Percentiles rank a stretch among this genome's conserved stretches.
Evolutionary conservation across 805 yeast genomes (phyloP).

Genomic region (Sungouiozyma ichnusensis): DNA sequence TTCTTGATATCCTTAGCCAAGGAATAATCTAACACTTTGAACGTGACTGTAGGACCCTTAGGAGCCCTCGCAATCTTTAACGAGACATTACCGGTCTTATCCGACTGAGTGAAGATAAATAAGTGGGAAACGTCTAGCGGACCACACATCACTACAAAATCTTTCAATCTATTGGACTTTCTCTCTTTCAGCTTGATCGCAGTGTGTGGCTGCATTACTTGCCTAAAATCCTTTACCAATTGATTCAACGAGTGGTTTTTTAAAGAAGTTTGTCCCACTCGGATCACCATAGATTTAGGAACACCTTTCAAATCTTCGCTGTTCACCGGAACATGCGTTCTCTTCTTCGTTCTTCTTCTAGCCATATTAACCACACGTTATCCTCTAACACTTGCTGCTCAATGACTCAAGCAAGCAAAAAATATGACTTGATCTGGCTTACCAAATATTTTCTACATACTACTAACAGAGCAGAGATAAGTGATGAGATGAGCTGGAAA

Average conservation of each 20-base stretch:
- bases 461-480: background rate
- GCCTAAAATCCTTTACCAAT: slow-evolving; percentile 77
- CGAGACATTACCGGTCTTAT: slow-evolving; percentile 66
- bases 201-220: slow-evolving; percentile 93
- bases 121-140: slow-evolving; percentile 88
- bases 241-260: slow-evolving; percentile 73
- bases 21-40: slow-evolving; percentile 66
- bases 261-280: slow-evolving; percentile 48
- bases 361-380: slow-evolving; percentile 38
- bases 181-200: slow-evolving; percentile 83
- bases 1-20: slow-evolving; percentile 69
- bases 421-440: too few relatives aligned
- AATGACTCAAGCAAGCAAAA: too few relatives aligned
- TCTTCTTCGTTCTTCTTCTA: slow-evolving; percentile 57
- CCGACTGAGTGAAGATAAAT: slow-evolving; percentile 76
- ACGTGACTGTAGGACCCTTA: slow-evolving; percentile 87
- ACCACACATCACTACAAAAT: slow-evolving; percentile 97
- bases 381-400: too few relatives aligned
- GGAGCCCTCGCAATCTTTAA: slow-evolving; percentile 81
- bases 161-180: slow-evolving; percentile 76
- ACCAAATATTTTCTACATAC: too few relatives aligned
- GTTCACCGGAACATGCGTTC: slow-evolving; percentile 64
- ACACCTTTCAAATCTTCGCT: slow-evolving; percentile 58
- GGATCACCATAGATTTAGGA: slow-evolving; percentile 90
- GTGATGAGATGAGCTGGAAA: background rate